phyloP scores from a whole-genome alignment of 805 yeast species.

The Diddensiella caesifluorescens region DNA sequence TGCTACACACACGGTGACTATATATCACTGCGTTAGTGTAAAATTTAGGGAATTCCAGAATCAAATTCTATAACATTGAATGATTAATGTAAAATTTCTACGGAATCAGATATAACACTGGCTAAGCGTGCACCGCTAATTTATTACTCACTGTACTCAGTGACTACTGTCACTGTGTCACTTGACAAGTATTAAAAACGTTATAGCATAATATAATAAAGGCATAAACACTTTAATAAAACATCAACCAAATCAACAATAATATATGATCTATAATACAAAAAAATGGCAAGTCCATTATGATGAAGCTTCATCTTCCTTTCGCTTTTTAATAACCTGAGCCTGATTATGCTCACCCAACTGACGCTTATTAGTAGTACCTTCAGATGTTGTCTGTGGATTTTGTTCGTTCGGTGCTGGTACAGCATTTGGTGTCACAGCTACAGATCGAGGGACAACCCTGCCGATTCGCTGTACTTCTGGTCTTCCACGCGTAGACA shows the following conservation, averaged over 20 bases:
- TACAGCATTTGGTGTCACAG: background rate
- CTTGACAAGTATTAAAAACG: too few relatives aligned
- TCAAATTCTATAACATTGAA: too few relatives aligned
- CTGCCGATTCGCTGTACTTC: background rate
- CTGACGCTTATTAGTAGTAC: background rate
- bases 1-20: background rate
- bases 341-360: background rate
- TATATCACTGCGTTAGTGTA: background rate
- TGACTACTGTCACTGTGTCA: too few relatives aligned
- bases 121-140: too few relatives aligned
- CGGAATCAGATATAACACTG: too few relatives aligned
- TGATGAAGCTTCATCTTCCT: background rate
- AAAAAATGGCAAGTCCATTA: background rate
- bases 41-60: too few relatives aligned
- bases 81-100: too few relatives aligned
- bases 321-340: background rate
- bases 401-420: too few relatives aligned
- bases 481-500: background rate
- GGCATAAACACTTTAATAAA: background rate
- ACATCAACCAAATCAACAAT: background rate
- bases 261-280: background rate
- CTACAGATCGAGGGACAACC: slow-evolving; percentile 1
- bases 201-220: too few relatives aligned
- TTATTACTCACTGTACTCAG: too few relatives aligned
- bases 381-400: background rate